Conservation (phyloP, 1,284 basidiomycete species). For the Serendipita sp. region DNA sequence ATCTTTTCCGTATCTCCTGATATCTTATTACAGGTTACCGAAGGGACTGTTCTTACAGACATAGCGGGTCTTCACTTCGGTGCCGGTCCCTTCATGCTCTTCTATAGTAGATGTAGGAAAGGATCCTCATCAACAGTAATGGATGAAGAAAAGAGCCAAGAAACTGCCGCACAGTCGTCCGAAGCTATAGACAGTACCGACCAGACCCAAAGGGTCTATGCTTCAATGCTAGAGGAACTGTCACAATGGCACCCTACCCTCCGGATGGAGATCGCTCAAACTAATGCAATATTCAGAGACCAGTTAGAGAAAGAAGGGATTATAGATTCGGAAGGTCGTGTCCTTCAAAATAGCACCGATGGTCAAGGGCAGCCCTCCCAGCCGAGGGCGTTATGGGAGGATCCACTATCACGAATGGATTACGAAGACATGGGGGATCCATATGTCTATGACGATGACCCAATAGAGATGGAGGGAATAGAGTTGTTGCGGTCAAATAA, state of each 20-base stretch:
- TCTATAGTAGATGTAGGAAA: conserved; percentile 36
- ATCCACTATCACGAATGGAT: not conserved
- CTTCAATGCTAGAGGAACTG: not conserved
- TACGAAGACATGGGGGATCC: not conserved
- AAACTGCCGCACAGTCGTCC: not conserved
- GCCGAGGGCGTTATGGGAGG: not conserved
- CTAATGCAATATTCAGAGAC: not conserved
- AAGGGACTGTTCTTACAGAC: conserved; percentile 51
- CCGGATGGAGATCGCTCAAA: not conserved
- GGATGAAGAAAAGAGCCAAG: not conserved
- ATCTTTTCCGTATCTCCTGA: not conserved
- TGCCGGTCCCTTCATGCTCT: conserved; percentile 56
- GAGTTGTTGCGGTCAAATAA: not conserved
- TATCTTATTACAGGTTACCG: conserved; percentile 37
- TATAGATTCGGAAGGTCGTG: not conserved
- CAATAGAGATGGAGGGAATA: not conserved
- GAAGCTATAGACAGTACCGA: not conserved
- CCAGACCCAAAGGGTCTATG: not conserved
- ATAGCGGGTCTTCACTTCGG: conserved; percentile 51
- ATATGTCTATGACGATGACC: not conserved
- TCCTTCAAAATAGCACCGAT: not conserved
- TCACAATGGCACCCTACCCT: not conserved
- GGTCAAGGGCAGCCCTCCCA: not conserved
- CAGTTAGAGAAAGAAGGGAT: not conserved
- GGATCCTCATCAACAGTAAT: not conserved